These are phyloP conservation scores for Cladosporium halotolerans DNA, from an alignment of 2,329 filamentous ascomycete genomes.

Conservation along the genomic window DNA sequence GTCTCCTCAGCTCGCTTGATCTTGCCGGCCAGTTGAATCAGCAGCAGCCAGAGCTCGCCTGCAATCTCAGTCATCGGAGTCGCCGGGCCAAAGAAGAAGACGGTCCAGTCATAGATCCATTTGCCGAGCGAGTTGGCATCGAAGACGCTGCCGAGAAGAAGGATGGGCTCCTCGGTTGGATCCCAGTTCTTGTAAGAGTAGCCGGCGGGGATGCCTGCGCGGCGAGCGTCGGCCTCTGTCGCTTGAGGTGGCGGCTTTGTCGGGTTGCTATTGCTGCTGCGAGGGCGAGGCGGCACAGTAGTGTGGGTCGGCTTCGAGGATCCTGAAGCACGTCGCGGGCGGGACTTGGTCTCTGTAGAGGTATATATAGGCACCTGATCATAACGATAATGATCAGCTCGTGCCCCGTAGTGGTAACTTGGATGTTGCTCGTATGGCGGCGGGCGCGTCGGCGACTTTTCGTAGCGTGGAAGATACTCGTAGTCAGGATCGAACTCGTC, in stretches of 20 bases:
- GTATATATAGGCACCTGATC: constrained; percentile 45
- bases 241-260: constrained; percentile 43
- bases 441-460: constrained; percentile 37
- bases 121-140: constrained; percentile 96
- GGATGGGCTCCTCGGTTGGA: constrained; percentile 84
- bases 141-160: constrained; percentile 90
- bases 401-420: constrained; percentile 42
- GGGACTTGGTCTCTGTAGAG: constrained; percentile 34
- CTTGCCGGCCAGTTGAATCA: constrained; percentile 91
- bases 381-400: constrained; percentile 48
- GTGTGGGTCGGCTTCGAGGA: constrained; percentile 51
- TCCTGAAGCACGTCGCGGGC: constrained; percentile 37
- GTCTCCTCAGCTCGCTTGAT: constrained; percentile 83
- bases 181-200: constrained; percentile 99
- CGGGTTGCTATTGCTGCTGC: constrained; percentile 34
- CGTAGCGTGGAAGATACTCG: constrained; percentile 35
- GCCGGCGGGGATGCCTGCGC: constrained; percentile 69
- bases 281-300: constrained; percentile 38
- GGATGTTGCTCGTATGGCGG: constrained; percentile 49
- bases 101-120: constrained; percentile 99
- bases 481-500: constrained; percentile 49
- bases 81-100: constrained; percentile 75
- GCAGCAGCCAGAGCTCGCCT: constrained; percentile 87
- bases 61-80: constrained; percentile 86
- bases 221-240: constrained; percentile 59